Percentiles rank a stretch among this genome's conserved stretches.
Conservation (phyloP, 371 early-diverging fungal genomes). For the Rhizopus stolonifer region DNA sequence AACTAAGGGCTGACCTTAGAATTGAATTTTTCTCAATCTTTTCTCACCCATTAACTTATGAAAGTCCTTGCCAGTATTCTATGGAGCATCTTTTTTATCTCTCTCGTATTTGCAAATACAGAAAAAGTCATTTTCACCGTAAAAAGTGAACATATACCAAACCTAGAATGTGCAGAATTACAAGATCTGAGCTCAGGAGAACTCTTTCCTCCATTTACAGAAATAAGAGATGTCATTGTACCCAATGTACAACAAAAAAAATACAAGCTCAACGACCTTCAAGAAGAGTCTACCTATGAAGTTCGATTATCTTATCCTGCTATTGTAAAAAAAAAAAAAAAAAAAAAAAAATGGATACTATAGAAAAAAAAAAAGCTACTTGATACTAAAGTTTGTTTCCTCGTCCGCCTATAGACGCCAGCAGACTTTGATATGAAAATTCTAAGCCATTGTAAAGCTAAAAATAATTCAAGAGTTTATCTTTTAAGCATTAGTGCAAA, state of each 20-base stretch:
- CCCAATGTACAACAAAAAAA: not conserved
- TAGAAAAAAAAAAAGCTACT: not conserved
- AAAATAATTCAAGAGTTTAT: slow-evolving; percentile 1
- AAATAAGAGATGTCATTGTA: slow-evolving; percentile 15
- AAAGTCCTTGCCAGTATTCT: not conserved
- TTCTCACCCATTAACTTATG: not conserved
- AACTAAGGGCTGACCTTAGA: no score
- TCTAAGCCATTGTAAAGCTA: slow-evolving; percentile 8
- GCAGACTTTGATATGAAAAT: slow-evolving; percentile 34
- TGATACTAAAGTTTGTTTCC: no score
- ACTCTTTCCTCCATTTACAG: slow-evolving; percentile 19
- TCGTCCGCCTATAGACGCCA: slow-evolving; percentile 24
- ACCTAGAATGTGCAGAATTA: not conserved
- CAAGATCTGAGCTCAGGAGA: not conserved
- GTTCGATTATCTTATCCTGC: slow-evolving; percentile 45
- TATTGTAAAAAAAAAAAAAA: slow-evolving; percentile 21
- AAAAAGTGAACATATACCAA: not conserved
- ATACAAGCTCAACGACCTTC: slow-evolving; percentile 21
- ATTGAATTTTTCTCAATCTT: no score
- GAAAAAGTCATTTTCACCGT: slow-evolving; percentile 40
- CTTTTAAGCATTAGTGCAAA: slow-evolving; percentile 19
- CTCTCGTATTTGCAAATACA: slow-evolving; percentile 31
- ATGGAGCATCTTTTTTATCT: slow-evolving; percentile 1
- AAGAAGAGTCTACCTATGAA: slow-evolving; percentile 28
- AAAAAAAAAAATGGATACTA: not conserved